These are phyloP conservation scores for Talaromyces nanjingensis DNA, from an alignment of 495 filamentous ascomycete genomes.

Conservation along the genomic window DNA sequence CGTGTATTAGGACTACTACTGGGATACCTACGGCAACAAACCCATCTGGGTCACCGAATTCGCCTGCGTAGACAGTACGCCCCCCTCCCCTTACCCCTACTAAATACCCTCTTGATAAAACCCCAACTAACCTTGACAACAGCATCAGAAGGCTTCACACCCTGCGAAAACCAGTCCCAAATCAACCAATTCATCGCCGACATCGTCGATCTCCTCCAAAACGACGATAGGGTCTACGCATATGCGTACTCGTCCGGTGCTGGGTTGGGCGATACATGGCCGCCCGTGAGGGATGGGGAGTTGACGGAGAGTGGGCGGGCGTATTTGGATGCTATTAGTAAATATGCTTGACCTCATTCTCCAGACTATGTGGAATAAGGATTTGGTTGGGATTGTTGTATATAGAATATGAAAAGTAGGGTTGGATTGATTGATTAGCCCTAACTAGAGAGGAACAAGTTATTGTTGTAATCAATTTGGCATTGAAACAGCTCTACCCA, in stretches of 20 bases:
- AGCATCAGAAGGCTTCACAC: background rate
- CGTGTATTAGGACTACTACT: slow-evolving; percentile 11
- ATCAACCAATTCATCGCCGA: slow-evolving; percentile 17
- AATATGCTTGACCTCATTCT: background rate
- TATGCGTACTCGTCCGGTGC: slow-evolving; percentile 19
- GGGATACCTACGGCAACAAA: slow-evolving; percentile 15
- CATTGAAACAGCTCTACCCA: background rate
- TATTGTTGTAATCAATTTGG: background rate
- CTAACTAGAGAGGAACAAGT: background rate
- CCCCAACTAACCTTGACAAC: background rate
- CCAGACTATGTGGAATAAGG: too few relatives aligned
- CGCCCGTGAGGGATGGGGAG: slow-evolving; percentile 13
- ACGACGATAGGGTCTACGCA: slow-evolving; percentile 15
- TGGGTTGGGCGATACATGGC: slow-evolving; percentile 17
- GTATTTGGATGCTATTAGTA: slow-evolving; percentile 17
- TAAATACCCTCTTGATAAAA: too few relatives aligned
- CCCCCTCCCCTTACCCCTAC: background rate
- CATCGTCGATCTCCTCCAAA: slow-evolving; percentile 15
- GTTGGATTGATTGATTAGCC: too few relatives aligned
- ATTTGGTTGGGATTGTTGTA: background rate
- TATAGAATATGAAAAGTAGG: background rate
- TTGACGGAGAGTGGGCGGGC: slow-evolving; percentile 17
- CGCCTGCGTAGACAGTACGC: slow-evolving; percentile 19
- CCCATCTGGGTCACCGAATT: slow-evolving; percentile 22
- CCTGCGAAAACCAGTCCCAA: slow-evolving; percentile 14